phyloP scores from a whole-genome alignment of 768 basidiomycete genomes.

The Cystoderma amianthinum region DNA sequence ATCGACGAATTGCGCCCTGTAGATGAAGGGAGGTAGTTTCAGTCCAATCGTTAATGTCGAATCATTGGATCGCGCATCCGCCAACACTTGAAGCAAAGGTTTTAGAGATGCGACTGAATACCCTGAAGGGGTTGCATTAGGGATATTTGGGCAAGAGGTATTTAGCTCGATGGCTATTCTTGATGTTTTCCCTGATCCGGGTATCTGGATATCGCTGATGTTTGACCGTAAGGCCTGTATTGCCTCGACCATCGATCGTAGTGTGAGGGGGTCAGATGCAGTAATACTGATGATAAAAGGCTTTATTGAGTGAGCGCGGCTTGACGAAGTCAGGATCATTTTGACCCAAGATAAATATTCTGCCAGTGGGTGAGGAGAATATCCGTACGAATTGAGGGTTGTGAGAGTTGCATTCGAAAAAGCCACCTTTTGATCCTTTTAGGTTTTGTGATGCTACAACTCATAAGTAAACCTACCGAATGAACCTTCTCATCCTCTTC shows the following conservation, averaged over 20 bases:
- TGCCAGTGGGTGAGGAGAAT: conserved; percentile 72
- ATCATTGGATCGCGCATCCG: conserved; percentile 41
- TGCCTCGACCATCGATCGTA: conserved; percentile 47
- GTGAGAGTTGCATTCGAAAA: conserved; percentile 44
- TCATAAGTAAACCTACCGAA: too few species aligned
- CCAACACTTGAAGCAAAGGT: conserved; percentile 49
- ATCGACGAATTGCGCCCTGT: conserved; percentile 50
- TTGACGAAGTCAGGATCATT: conserved; percentile 30
- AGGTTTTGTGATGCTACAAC: neutral
- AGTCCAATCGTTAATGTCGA: conserved; percentile 59
- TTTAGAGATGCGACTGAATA: conserved; percentile 49
- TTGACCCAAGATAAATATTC: conserved; percentile 61
- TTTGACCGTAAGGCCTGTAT: conserved; percentile 54
- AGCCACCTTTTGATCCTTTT: conserved; percentile 40
- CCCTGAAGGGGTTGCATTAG: conserved; percentile 51
- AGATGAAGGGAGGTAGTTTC: conserved; percentile 74
- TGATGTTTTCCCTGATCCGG: conserved; percentile 12
- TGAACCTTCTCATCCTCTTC: conserved; percentile 52
- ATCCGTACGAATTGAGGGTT: conserved; percentile 84
- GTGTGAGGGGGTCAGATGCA: conserved; percentile 42
- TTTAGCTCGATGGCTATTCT: conserved; percentile 75
- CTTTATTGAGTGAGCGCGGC: conserved; percentile 14
- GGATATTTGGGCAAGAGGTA: conserved; percentile 80
- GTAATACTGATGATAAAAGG: conserved; percentile 82
- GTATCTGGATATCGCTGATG: conserved; percentile 16